phyloP scores from a whole-genome alignment of 2,329 filamentous ascomycete genomes.

The Aureobasidium namibiae region DNA sequence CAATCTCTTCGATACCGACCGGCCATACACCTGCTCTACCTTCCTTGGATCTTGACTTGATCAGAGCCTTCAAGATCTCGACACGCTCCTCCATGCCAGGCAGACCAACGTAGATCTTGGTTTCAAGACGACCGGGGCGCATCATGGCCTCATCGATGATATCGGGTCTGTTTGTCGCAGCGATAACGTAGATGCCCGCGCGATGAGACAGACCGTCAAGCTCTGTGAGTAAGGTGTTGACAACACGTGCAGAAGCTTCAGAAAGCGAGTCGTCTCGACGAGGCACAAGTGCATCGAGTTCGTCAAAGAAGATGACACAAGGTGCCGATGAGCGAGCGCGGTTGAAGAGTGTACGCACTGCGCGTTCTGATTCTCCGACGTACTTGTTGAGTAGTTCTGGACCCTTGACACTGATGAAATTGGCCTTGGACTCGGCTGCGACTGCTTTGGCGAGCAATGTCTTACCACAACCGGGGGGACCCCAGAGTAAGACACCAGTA shows the following conservation, averaged over 20 bases:
- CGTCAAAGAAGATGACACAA: slow-evolving; percentile 96
- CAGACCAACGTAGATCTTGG: slow-evolving; percentile 79
- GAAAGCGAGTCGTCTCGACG: slow-evolving; percentile 67
- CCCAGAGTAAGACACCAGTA: slow-evolving; percentile 88
- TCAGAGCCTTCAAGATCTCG: slow-evolving; percentile 69
- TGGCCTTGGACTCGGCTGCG: slow-evolving; percentile 88
- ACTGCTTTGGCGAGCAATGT: slow-evolving; percentile 94
- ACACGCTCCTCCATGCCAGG: slow-evolving; percentile 71
- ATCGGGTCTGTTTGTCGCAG: slow-evolving; percentile 88
- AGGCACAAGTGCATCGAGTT: slow-evolving; percentile 87
- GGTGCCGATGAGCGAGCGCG: slow-evolving; percentile 79
- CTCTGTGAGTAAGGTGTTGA: slow-evolving; percentile 91
- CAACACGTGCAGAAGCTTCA: slow-evolving; percentile 79
- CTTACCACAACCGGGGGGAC: slow-evolving; percentile 92
- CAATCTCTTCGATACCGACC: slow-evolving; percentile 42
- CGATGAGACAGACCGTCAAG: slow-evolving; percentile 77
- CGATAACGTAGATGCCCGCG: slow-evolving; percentile 85
- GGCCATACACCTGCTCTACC: slow-evolving; percentile 28
- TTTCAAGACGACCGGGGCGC: slow-evolving; percentile 80
- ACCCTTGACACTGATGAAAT: slow-evolving; percentile 97
- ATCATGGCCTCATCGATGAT: slow-evolving; percentile 96
- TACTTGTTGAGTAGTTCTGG: slow-evolving; percentile 96
- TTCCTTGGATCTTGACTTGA: slow-evolving; percentile 43
- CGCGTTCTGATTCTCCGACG: slow-evolving; percentile 90
- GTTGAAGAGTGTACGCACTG: slow-evolving; percentile 84